Evolutionary conservation across 1,284 basidiomycete species (phyloP), one percentile per base, ranked within the genome.

Genomic region (Schizophyllum amplum): DNA sequence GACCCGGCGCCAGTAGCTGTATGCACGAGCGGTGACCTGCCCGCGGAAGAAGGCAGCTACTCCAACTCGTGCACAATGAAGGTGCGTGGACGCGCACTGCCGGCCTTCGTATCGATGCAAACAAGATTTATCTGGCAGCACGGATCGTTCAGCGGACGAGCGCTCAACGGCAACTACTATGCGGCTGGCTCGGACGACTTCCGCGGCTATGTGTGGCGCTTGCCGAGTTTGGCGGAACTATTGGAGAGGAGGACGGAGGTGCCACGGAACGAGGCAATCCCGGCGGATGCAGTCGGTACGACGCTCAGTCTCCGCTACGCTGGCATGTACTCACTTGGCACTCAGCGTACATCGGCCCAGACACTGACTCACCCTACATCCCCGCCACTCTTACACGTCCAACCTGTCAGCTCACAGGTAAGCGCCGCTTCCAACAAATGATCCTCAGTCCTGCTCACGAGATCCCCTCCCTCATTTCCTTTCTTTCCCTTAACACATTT

Each of bases 181-280:
- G 77, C 76, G 27, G 79, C 81, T 11, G 90, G 90, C 11, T 91
- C 87, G 9, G 90, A 92, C 65, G 87, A 92, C 67, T 92, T 92
- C 65, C 76, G 84, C 26, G 82, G 76, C 11, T 92, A 92, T 62
- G 68, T 90, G n/a, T 92, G 90, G 90, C 20, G 48, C 15, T 11
- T 50, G 13, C 48, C 67, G 50, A 24, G 24, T 11, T 3, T 24
- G 20, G 48, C 11, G 48, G 48, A 50, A 11, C 48, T 50, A 4
- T 22, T 50, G 21, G 48, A 50, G 20, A 13, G 21, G 21, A 22
- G 48, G 21, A 11, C 15, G 24, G 21, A 5, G 21, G 20, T 50
- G 21, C 3, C 13, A 20, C 11, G 48, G 21, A 20, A 21, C 11
- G 48, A 50, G 48, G 48, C 3, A 2, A 11, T 22, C 15, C 5